phyloP scores from a whole-genome alignment of 2,329 filamentous ascomycete genomes.

The Dothistroma septosporum region DNA sequence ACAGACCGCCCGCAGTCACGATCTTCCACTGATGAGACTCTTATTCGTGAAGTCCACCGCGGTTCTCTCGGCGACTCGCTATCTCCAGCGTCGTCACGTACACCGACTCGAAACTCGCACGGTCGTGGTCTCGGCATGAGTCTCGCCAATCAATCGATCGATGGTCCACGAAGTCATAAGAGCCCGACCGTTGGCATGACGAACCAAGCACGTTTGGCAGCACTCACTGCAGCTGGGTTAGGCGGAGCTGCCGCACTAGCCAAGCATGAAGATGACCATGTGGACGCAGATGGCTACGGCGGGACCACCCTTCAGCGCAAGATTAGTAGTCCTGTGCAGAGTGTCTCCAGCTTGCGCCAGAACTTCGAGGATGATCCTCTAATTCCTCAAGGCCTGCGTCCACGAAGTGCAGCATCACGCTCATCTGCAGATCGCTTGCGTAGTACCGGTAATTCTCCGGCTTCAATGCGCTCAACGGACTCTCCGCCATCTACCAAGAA shows the following conservation, averaged over 20 bases:
- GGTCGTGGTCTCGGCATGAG: constrained; percentile 61
- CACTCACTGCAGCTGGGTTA: constrained; percentile 39
- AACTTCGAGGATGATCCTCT: constrained; percentile 55
- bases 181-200: constrained; percentile 37
- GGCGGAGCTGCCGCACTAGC: constrained; percentile 48
- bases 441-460: constrained; percentile 49
- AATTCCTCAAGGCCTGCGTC: constrained; percentile 31
- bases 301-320: constrained; percentile 18
- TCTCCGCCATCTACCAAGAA: constrained; percentile 55
- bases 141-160: constrained; percentile 56
- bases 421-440: constrained; percentile 61
- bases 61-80: constrained; percentile 50
- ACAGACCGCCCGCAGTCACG: constrained; percentile 69
- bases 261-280: constrained; percentile 60
- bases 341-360: constrained; percentile 64
- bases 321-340: constrained; percentile 73
- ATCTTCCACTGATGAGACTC: constrained; percentile 56
- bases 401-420: constrained; percentile 38
- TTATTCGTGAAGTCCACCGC: constrained; percentile 59
- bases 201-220: constrained; percentile 36
- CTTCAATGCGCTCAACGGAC: constrained; percentile 57
- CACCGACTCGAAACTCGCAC: constrained; percentile 58
- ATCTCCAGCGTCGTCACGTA: constrained; percentile 57
- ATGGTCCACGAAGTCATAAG: constrained; percentile 27
- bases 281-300: constrained; percentile 34